These are phyloP conservation scores for Letharia columbiana DNA, from an alignment of 495 filamentous ascomycete species.

Conservation along the genomic window DNA sequence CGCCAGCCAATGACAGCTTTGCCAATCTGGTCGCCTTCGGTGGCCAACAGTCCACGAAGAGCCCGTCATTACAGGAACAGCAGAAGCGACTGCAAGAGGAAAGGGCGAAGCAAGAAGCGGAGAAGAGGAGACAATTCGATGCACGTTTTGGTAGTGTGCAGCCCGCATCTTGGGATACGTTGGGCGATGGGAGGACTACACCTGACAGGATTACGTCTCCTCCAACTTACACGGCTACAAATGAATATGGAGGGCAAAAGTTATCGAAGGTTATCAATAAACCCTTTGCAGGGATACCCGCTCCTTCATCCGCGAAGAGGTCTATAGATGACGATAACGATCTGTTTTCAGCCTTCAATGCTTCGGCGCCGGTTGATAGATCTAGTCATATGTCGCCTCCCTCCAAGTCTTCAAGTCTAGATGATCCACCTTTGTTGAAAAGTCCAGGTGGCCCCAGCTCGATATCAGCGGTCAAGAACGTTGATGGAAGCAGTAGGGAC, in stretches of 20 bases:
- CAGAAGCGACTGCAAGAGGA: conserved; percentile 75
- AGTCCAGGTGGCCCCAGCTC: not conserved
- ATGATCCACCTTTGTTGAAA: not conserved
- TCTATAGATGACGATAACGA: conserved; percentile 45
- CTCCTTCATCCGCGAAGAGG: not conserved
- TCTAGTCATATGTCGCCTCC: conserved; percentile 45
- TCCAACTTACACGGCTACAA: conserved; percentile 19
- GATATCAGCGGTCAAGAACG: not conserved
- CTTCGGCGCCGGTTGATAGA: conserved; percentile 50
- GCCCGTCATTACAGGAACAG: conserved; percentile 72
- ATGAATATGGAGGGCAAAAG: conserved; percentile 19
- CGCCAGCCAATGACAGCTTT: conserved; percentile 74
- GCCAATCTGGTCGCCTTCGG: conserved; percentile 76
- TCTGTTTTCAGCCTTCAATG: conserved; percentile 54
- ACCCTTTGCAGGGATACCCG: conserved; percentile 29
- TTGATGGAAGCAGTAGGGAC: conserved; percentile 1
- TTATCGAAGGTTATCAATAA: conserved; percentile 31
- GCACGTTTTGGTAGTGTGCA: conserved; percentile 60
- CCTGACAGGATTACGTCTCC: conserved; percentile 25
- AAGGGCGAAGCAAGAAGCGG: conserved; percentile 64
- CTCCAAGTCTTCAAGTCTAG: not conserved
- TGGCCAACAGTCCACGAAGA: conserved; percentile 55
- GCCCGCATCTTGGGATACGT: conserved; percentile 62
- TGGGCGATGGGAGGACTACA: conserved; percentile 41
- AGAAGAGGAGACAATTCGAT: conserved; percentile 58